phyloP scores from a whole-genome alignment of 805 yeast genomes.

The Candida tammaniensis region DNA sequence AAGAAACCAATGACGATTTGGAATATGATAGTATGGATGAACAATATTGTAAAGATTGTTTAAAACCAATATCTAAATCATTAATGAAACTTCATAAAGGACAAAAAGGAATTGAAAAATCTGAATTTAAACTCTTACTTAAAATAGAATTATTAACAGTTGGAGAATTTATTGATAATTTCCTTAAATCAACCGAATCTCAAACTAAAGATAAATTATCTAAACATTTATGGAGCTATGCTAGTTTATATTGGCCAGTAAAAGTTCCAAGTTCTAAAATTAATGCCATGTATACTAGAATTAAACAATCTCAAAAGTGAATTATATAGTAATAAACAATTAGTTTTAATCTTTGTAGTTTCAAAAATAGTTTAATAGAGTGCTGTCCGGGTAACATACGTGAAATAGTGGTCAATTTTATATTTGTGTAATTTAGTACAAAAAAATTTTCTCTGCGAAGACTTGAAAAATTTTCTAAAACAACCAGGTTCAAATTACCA shows the following conservation, averaged over 20 bases:
- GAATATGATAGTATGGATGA: slow-evolving; percentile 84
- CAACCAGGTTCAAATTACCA: too few relatives aligned
- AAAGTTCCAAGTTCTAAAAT: slow-evolving; percentile 73
- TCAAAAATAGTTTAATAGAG: too few relatives aligned
- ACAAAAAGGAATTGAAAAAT: slow-evolving; percentile 66
- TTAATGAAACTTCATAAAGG: slow-evolving; percentile 69
- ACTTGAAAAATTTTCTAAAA: too few relatives aligned
- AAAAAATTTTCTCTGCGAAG: slow-evolving; percentile 8
- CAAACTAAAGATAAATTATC: slow-evolving; percentile 32
- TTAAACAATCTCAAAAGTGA: slow-evolving; percentile 25
- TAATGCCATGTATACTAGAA: slow-evolving; percentile 70
- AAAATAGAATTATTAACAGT: slow-evolving; percentile 66
- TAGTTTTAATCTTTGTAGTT: too few relatives aligned
- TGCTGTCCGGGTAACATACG: too few relatives aligned
- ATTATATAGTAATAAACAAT: too few relatives aligned
- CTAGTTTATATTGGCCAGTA: slow-evolving; percentile 85
- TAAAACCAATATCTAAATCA: slow-evolving; percentile 68
- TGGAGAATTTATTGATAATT: slow-evolving; percentile 59
- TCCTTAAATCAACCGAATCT: slow-evolving; percentile 10
- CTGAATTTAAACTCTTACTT: slow-evolving; percentile 72
- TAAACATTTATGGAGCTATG: slow-evolving; percentile 81
- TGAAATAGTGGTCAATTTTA: too few relatives aligned
- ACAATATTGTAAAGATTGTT: slow-evolving; percentile 53
- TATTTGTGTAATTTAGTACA: slow-evolving; percentile 4
- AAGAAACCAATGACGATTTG: slow-evolving; percentile 27